phyloP scores from a whole-genome alignment of 2,329 filamentous ascomycete genomes.

The Paecilomyces sp. region DNA sequence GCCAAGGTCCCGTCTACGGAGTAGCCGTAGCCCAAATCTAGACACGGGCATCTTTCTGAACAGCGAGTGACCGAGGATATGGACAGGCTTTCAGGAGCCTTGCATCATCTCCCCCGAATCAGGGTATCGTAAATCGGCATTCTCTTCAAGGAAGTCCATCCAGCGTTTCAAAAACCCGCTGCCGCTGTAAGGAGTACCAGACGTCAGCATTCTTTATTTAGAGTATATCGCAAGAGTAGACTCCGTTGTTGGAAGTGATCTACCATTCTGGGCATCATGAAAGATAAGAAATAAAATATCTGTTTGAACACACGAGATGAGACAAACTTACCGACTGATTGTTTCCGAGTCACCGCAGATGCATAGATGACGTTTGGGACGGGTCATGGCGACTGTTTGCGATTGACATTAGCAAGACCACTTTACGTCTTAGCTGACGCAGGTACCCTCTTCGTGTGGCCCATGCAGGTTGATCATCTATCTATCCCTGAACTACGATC shows the following conservation, averaged over 20 bases:
- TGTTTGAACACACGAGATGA: not conserved
- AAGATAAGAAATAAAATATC: not conserved
- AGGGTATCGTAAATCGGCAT: constrained; percentile 85
- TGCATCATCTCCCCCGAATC: constrained; percentile 43
- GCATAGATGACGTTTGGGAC: constrained; percentile 81
- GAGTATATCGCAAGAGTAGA: not conserved
- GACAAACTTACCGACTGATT: constrained; percentile 65
- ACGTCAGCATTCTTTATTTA: not conserved
- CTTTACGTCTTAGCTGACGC: not conserved
- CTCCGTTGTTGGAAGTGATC: not conserved
- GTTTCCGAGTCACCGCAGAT: constrained; percentile 94
- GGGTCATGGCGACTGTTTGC: constrained; percentile 82
- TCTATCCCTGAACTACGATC: not conserved
- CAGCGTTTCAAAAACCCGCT: constrained; percentile 79
- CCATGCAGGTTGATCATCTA: not conserved
- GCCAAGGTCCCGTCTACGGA: not conserved
- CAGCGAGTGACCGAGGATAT: not conserved
- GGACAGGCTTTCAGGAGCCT: constrained; percentile 1
- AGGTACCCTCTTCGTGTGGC: not conserved
- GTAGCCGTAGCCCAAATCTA: not conserved
- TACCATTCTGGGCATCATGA: not conserved
- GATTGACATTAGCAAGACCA: not conserved
- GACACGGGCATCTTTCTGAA: not conserved
- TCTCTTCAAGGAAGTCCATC: constrained; percentile 86
- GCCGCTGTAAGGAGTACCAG: constrained; percentile 50